Conservation (phyloP, 768 basidiomycete species). For the Strobilomyces dryophilus region DNA sequence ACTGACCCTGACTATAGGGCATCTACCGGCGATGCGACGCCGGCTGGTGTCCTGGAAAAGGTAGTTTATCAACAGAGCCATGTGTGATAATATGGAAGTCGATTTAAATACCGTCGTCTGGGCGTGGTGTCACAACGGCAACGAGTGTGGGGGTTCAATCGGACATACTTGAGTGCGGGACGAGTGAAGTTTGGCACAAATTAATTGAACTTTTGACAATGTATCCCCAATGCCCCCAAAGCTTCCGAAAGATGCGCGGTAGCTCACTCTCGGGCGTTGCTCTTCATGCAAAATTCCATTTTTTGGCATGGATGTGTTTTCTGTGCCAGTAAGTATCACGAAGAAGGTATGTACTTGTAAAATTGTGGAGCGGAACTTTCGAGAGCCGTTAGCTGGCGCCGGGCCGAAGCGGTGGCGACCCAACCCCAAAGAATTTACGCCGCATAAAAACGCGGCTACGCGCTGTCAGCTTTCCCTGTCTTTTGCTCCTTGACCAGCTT, state of each 20-base stretch:
- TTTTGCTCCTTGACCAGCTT: constrained; percentile 24
- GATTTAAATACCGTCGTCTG: neutral
- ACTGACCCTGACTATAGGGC: constrained; percentile 25
- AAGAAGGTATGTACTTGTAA: neutral
- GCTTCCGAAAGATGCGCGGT: constrained; percentile 6
- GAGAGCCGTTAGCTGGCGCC: neutral
- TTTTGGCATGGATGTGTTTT: neutral
- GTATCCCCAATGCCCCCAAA: constrained; percentile 13
- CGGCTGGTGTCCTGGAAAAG: constrained; percentile 35
- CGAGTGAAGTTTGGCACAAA: neutral
- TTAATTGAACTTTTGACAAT: neutral
- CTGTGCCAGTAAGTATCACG: neutral
- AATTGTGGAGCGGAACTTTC: neutral
- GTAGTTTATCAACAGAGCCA: neutral
- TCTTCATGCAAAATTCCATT: neutral
- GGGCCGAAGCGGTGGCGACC: constrained; percentile 23
- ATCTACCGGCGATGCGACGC: constrained; percentile 36
- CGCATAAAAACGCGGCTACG: constrained; percentile 20
- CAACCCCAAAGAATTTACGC: constrained; percentile 36
- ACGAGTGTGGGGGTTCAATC: too few relatives aligned
- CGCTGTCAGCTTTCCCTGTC: neutral
- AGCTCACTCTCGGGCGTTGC: neutral
- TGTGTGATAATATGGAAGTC: neutral
- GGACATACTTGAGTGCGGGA: neutral
- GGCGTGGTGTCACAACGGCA: neutral